Evolutionary conservation across 495 filamentous ascomycete species (phyloP), one percentile per base, ranked within the genome.

Genomic region (Penicillium bialowiezense): DNA sequence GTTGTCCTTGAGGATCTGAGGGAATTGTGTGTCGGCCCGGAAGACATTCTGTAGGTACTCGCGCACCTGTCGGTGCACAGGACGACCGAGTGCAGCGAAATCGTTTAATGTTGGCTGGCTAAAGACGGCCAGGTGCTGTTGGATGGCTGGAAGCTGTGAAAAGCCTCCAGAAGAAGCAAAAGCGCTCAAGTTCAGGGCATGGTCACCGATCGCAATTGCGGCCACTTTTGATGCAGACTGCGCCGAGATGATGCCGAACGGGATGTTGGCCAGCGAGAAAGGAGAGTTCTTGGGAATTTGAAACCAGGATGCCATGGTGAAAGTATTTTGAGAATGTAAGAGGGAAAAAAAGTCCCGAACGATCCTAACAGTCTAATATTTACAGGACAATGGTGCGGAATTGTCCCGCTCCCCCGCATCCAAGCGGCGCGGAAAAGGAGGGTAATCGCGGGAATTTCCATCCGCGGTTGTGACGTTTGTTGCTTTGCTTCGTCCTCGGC

Each of bases 181-280:
- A 5, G 71, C 68, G 42, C 80, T 80, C 23, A 97, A 75, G 59
- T 96, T 88, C 34, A 97, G 76, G 0, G 85, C 87, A 63, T 87
- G 70, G 32, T 82, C 74, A 21, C 92, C 90, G 51, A 96, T 88
- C 28, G 89, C 88, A 39, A 89, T 72, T n/a, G 88, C 91, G 7
- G 81, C 77, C 21, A 83, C 85, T 3, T 78, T 84, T 28, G 71
- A 65, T 3, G 74, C 64, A 51, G 79, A 68, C 13, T 68, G 59
- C 2, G 74, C 51, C 0, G 84, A 79, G 62, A 96, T 87, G 65
- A 96, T 90, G 53, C 92, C 92, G 65, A 97, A 95, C 13, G 92
- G 92, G 51, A 97, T 86, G 67, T 97, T 96, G 55, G 83, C 76
- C 38, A 97, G 72, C 12, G 91, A 93, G 71, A 97, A 97, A 48